Conservation (phyloP, 768 basidiomycete genomes). For the Xanthoconium stramineum region DNA sequence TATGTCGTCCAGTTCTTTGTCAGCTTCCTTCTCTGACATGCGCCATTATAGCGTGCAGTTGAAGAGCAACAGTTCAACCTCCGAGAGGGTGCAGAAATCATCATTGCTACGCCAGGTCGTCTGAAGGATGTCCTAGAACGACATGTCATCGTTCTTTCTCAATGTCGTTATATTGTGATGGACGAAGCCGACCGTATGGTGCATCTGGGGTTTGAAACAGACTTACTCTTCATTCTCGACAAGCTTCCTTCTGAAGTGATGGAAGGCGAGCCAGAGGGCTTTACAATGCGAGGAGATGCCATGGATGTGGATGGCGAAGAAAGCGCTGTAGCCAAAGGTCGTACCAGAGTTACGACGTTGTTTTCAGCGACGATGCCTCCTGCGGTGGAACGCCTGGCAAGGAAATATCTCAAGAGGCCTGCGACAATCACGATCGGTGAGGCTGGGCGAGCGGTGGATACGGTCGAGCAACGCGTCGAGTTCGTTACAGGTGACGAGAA, state of each 20-base stretch:
- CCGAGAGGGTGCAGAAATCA: conserved; percentile 97
- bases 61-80: conserved; percentile 98
- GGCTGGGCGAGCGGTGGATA: conserved; percentile 96
- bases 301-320: conserved; percentile 79
- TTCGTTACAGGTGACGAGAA: conserved; percentile 92
- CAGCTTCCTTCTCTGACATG: conserved; percentile 11
- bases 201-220: conserved; percentile 92
- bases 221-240: conserved; percentile 93
- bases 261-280: conserved; percentile 61
- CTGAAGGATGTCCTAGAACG: conserved; percentile 97
- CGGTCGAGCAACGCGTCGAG: conserved; percentile 95
- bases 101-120: conserved; percentile 98
- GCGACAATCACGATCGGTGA: conserved; percentile 98
- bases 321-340: conserved; percentile 55
- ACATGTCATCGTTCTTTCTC: conserved; percentile 90
- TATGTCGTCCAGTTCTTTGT: conserved; percentile 30
- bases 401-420: conserved; percentile 90
- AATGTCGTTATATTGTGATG: conserved; percentile 99
- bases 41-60: conserved; percentile 62
- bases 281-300: conserved; percentile 37
- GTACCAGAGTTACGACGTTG: conserved; percentile 89
- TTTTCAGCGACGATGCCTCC: conserved; percentile 99
- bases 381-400: conserved; percentile 90
- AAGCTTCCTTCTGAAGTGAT: conserved; percentile 84
- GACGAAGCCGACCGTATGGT: conserved; percentile 99